Conservation (phyloP, 1,284 basidiomycete species). For the Papiliotrema flavescens region DNA sequence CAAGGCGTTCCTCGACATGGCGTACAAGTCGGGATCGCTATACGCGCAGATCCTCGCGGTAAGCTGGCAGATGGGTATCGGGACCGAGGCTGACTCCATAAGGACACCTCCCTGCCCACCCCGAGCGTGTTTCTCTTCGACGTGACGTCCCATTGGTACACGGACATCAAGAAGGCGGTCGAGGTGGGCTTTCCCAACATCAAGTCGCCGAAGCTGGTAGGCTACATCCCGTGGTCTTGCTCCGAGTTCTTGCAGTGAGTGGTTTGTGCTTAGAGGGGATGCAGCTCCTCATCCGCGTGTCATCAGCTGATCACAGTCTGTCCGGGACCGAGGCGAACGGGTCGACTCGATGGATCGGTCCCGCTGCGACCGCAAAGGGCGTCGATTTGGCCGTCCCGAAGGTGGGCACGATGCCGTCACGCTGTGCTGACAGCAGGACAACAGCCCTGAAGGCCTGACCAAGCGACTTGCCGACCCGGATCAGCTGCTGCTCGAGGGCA, state of each 20-base stretch:
- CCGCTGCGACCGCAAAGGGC: not conserved
- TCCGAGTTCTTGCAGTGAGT: slow-evolving; percentile 7
- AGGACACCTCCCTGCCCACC: slow-evolving; percentile 7
- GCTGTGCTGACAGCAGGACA: not conserved
- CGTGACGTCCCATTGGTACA: slow-evolving; percentile 11
- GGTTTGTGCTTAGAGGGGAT: not conserved
- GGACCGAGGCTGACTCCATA: not conserved
- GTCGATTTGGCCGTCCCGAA: not conserved
- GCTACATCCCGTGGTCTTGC: slow-evolving; percentile 7
- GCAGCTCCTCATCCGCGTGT: not conserved
- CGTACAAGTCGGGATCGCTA: not conserved
- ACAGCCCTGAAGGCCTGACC: no score
- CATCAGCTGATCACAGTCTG: no score
- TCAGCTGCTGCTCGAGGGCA: no score
- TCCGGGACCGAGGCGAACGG: slow-evolving; percentile 7
- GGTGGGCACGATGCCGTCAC: not conserved
- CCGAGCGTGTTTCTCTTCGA: slow-evolving; percentile 15
- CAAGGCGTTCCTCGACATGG: not conserved
- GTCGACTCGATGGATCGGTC: slow-evolving; percentile 7
- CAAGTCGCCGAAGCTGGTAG: slow-evolving; percentile 8
- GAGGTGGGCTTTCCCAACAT: slow-evolving; percentile 15
- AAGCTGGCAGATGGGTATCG: no score
- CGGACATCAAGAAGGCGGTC: slow-evolving; percentile 7
- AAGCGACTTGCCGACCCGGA: no score
- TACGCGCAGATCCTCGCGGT: not conserved